Evolutionary conservation across 164 flowering plant species (phyloP), one percentile per base, ranked within the genome.

Genomic region (Nelumbo lutea): DNA sequence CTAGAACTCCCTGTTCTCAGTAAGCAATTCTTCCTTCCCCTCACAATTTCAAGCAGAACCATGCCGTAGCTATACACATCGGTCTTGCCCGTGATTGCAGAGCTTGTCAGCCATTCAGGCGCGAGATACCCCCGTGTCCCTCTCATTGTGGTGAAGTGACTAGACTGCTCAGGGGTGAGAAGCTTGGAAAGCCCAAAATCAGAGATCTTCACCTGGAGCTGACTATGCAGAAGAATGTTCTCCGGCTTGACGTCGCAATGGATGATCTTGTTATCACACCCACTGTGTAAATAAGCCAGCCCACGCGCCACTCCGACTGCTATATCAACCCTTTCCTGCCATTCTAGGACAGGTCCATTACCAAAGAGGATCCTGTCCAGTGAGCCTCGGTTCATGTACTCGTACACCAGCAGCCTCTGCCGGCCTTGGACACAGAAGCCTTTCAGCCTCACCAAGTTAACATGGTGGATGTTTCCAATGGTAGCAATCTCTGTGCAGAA

Each of bases 41-140:
- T 82, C 42, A 91, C 85, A 53, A 91, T 74, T 76, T 94, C 98
- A 40, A 94, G 83, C 51, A 94, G 72, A 15, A 94, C 95, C 96
- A 94, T 91, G 14, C 98, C 98, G 71, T 76, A 94, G 72, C 98
- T 94, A 70, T 94, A 94, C 13, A 94, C 96, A 74, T 94, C 98
- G 9, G 97, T 86, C 77, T 87, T 91, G 51, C 88, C 97, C 0
- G 96, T 86, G 58, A 91, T 84, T 46, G 95, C 83, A 5, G 95
- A 81, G 75, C 83, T 90, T 13, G 98, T 91, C 0, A 94, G 86
- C 98, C 98, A 94, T 65, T 94, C 98, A 2, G 98, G 98, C 8
- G 97, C 98, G 38, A 94, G 90, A 72, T 90, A 91, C 5, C 97
- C 98, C 0, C 97, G 84, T 2, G 98, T 94, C 40, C 98, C 97